Evolutionary conservation across 768 basidiomycete genomes (phyloP), one percentile per base, ranked within the genome.

Genomic region (Leccinum broughii): DNA sequence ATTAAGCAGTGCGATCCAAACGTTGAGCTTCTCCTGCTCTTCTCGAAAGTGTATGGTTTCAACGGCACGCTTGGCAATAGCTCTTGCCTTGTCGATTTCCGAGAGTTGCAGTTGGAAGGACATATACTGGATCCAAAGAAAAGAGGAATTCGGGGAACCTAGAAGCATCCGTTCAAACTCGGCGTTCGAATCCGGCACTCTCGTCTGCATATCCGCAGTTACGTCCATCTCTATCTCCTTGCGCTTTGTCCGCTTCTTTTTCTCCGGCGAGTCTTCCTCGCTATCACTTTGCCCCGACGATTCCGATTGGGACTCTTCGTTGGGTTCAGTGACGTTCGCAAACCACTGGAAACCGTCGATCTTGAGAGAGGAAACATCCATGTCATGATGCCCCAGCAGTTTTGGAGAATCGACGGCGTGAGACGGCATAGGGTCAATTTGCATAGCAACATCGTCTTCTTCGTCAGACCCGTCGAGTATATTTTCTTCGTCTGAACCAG

Each of bases 121-220:
- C 94, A 99, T 98, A 74, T 95, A 99, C 73, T 98, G 95, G 60
- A 99, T 88, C 97, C 97, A 99, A 35, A 98, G 82, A 76, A 90
- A 97, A 0, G 97, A 98, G 7, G 95, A 98, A 71, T 97, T 94
- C 2, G 97, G 96, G 0, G 96, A 95, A 30, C 93, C 92, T 41
- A 98, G 81, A 51, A 99, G 83, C 37, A 92, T 77, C 13, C 97
- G 86, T 74, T 99, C 97, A 67, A 98, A 99, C 72, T 99, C 96
- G 34, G 90, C 85, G 62, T 89, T 92, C 2, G 97, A 97, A 71
- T 93, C 92, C 2, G 97, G 97, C 22, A 80, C 80, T 66, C 87
- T 89, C 41, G 82, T 86, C 58, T 94, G 92, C 80, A 98, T 87
- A 61, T 96, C 90, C 26, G 87, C 90, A 0, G 97, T 98, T 32